A percentile compares a stretch with the other conserved stretches of the same genome.
phyloP scores from a whole-genome alignment of 2,329 filamentous ascomycete species.

The Tricladium varicosporioides region DNA sequence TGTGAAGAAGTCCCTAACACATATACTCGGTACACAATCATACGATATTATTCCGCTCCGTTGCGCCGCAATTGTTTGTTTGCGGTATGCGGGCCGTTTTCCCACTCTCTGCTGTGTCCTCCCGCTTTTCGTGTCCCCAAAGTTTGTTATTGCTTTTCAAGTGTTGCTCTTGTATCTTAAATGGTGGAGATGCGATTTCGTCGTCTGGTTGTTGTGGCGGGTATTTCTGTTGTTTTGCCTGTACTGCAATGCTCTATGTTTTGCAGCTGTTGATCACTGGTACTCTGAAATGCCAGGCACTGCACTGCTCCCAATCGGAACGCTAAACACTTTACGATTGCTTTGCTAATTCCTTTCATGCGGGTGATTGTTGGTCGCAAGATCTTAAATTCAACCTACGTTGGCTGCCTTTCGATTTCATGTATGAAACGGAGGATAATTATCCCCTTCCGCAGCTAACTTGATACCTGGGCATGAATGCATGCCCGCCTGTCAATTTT shows the following conservation, averaged over 20 bases:
- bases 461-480: not conserved
- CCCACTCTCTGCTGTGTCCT: conserved; percentile 4
- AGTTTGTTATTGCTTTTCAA: not conserved
- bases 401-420: too few species aligned
- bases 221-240: conserved; percentile 13
- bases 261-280: not conserved
- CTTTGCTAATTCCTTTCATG: not conserved
- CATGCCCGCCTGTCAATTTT: too few species aligned
- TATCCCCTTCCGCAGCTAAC: not conserved
- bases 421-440: not conserved
- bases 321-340: not conserved
- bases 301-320: not conserved
- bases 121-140: not conserved
- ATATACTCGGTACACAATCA: not conserved
- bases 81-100: conserved; percentile 14
- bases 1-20: not conserved
- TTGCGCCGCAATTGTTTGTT: not conserved
- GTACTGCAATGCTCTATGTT: not conserved
- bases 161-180: not conserved
- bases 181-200: conserved; percentile 2
- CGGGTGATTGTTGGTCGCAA: not conserved
- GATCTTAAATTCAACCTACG: too few species aligned
- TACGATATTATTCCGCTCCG: not conserved
- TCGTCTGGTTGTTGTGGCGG: conserved; percentile 15
- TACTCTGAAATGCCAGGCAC: not conserved